Evolutionary conservation across 2,329 filamentous ascomycete species (phyloP).

Genomic region (Talaromyces sp.): DNA sequence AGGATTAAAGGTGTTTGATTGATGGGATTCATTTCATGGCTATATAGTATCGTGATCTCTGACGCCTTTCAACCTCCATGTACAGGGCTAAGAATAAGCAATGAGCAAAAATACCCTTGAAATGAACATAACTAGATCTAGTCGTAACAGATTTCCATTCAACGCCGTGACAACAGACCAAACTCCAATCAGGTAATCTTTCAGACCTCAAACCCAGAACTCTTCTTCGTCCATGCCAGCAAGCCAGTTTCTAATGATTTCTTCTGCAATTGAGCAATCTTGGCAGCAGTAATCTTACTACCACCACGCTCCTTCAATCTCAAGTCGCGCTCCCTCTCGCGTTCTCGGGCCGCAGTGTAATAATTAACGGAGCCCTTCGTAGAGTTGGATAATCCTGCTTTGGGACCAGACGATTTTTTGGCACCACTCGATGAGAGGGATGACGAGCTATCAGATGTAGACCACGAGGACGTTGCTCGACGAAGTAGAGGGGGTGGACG

Average conservation of each 20-base stretch:
- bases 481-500: constrained; percentile 30
- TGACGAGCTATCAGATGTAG: constrained; percentile 21
- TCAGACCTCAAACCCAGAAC: background rate
- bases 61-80: background rate
- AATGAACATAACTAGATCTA: background rate
- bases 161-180: background rate
- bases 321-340: constrained; percentile 55
- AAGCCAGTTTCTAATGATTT: constrained; percentile 8
- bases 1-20: constrained; percentile 37
- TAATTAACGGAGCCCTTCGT: constrained; percentile 61
- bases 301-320: constrained; percentile 48
- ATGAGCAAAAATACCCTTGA: background rate
- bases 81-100: background rate
- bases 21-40: background rate
- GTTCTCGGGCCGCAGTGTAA: constrained; percentile 53
- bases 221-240: constrained; percentile 11
- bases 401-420: constrained; percentile 25
- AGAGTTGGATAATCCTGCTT: constrained; percentile 45
- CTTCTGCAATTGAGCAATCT: constrained; percentile 10
- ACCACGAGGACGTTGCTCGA: constrained; percentile 30
- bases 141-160: no score
- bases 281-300: constrained; percentile 20
- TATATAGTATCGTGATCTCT: background rate
- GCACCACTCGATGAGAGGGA: constrained; percentile 26
- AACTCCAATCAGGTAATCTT: background rate